Base-by-base conservation (phyloP, 2,329 filamentous ascomycete species). In the Talaromyces sp. region DNA sequence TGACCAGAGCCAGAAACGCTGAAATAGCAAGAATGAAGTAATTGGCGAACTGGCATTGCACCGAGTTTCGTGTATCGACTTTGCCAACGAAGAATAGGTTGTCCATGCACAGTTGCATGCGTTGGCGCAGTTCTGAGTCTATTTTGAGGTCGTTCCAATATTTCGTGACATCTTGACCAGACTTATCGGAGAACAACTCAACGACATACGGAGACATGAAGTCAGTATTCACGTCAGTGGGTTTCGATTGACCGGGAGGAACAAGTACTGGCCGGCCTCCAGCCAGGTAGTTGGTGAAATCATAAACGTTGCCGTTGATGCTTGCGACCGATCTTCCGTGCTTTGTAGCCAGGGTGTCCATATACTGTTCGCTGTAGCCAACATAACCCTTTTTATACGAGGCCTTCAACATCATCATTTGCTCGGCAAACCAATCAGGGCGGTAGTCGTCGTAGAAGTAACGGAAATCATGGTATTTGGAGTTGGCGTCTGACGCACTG, bases 11-110 rank as follows among this genome's bases (percentile, higher is more conserved):
- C 51, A 99, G 81, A 61, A 97, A 67, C 65, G 91, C 82, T 0
- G 93, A 92, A 57, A 99, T 87, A 3, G 89, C 89, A 38, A 99
- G 83, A 21, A 97, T 83, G 65, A 99, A 86, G 75, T 97, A 99
- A 62, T 88, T 88, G 27, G 94, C 87, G 70, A 99, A 97, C 64
- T 89, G 81, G 79, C 94, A 99, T 62, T 86, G 85, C 0, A 85
- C 76, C 1, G 93, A 97, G 76, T 90, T 92, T 80, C 94, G 84
- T 1, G 93, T 97, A 72, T 99, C 94, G 3, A 96, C 81, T 63
- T 95, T 88, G 31, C 92, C 94, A 24, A 97, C 86, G 70, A 94
- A 97, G 79, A 97, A 99, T 41, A 99, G 82, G 67, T 97, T 96
- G 77, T 97, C 88, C 57, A 99, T 82, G 70, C 94, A 99, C 1